Percentiles rank a stretch among this genome's conserved stretches.
Evolutionary conservation across 2,329 filamentous ascomycete species (phyloP).

Genomic region (Colletotrichum endophyticum): DNA sequence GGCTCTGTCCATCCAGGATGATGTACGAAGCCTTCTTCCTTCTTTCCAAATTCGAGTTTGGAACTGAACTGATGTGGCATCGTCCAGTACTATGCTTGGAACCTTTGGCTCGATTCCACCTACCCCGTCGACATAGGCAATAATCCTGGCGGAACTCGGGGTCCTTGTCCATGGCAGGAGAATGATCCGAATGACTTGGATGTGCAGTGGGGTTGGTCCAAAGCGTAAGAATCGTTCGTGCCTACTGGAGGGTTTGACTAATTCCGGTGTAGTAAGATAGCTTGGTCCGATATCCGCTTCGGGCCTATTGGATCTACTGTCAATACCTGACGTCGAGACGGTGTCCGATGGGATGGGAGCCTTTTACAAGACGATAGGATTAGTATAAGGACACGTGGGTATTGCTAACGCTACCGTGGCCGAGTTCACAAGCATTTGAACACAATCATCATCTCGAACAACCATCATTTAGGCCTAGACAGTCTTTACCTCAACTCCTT

Average conservation of each 20-base stretch:
- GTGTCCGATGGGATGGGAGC: neutral
- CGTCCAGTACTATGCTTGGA: neutral
- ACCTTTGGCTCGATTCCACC: conserved; percentile 9
- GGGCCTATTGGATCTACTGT: conserved; percentile 49
- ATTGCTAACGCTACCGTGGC: rapidly evolving
- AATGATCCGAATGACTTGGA: neutral
- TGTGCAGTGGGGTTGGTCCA: neutral
- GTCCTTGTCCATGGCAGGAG: neutral
- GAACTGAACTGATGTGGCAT: neutral
- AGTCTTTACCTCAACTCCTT: neutral
- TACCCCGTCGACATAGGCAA: neutral
- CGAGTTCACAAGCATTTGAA: neutral
- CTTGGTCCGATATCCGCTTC: conserved; percentile 54
- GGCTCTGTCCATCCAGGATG: conserved; percentile 10
- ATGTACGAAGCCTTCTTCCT: neutral
- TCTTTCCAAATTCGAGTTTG: neutral
- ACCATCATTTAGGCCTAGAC: neutral
- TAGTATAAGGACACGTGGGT: rapidly evolving
- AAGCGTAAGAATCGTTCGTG: neutral
- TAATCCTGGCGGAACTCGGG: neutral
- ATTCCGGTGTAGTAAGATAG: conserved; percentile 35
- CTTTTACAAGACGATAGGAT: neutral
- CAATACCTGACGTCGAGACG: neutral
- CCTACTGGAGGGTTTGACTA: neutral
- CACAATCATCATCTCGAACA: neutral